A percentile compares a stretch with the other conserved stretches of the same genome.
These are phyloP conservation scores for Fusarium chuoi DNA, from an alignment of 2,329 filamentous ascomycete genomes.

Conservation along the genomic window DNA sequence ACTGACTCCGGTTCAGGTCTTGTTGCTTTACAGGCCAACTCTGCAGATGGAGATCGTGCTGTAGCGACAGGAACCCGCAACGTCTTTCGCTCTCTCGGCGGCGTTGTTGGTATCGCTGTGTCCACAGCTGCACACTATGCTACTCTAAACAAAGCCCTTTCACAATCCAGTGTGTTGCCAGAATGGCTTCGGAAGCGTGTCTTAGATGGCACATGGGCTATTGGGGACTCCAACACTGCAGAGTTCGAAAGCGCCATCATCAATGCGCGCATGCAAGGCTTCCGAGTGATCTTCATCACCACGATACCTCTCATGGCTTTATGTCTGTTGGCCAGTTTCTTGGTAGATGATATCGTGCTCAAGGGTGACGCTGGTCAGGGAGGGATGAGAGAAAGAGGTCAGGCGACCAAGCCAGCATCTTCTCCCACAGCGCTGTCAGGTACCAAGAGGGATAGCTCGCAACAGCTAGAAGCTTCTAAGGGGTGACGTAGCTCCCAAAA, in stretches of 20 bases:
- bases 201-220: not conserved
- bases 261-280: not conserved
- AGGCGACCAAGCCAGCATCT: no score
- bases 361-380: not conserved
- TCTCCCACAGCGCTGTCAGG: not conserved
- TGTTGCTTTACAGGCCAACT: not conserved
- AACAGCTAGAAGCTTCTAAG: rapidly evolving
- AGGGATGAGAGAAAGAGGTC: not conserved
- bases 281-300: not conserved
- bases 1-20: rapidly evolving
- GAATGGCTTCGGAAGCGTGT: not conserved
- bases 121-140: not conserved
- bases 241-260: not conserved
- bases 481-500: rapidly evolving
- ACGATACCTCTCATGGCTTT: not conserved
- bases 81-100: not conserved
- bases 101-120: not conserved
- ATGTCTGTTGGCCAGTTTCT: not conserved
- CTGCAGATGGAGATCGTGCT: not conserved
- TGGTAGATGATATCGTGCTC: not conserved
- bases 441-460: not conserved
- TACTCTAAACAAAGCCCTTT: rapidly evolving
- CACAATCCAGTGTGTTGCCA: rapidly evolving
- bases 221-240: not conserved
- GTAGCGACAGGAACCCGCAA: conserved; percentile 4